phyloP scores from a whole-genome alignment of 2,329 filamentous ascomycete genomes.

The Aureobasidium melanogenum region DNA sequence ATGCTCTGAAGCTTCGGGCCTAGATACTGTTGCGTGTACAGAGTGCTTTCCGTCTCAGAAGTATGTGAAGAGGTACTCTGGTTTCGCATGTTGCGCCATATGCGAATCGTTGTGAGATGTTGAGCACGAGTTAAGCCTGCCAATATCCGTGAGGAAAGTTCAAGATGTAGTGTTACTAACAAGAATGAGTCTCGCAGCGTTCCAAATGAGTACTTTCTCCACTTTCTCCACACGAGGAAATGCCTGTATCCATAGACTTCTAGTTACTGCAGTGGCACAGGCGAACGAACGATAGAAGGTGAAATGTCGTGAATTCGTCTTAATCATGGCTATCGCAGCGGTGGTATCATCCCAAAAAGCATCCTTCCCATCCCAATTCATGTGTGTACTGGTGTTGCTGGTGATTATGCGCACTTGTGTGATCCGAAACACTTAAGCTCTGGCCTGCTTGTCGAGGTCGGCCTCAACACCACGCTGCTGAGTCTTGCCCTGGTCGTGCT shows the following conservation, averaged over 20 bases:
- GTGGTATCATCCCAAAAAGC: constrained; percentile 5
- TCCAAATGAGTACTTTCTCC: background rate
- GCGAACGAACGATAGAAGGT: no score
- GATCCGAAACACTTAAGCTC: background rate
- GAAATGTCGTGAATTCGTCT: constrained; percentile 1
- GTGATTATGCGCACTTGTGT: background rate
- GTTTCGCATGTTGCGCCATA: background rate
- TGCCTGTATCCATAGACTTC: background rate
- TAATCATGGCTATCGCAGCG: background rate
- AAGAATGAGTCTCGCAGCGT: background rate
- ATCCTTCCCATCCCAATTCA: background rate
- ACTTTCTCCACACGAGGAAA: background rate
- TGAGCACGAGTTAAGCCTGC: background rate
- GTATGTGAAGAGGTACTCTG: background rate
- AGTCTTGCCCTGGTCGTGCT: constrained; percentile 78
- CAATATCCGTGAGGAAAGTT: background rate
- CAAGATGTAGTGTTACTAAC: background rate
- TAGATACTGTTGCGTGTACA: background rate
- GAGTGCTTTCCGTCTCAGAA: background rate
- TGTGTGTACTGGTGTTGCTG: background rate
- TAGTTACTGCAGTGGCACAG: no score
- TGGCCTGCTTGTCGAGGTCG: constrained; percentile 65
- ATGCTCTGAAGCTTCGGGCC: background rate
- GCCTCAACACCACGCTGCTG: constrained; percentile 73
- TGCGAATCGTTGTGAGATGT: background rate